phyloP scores from a whole-genome alignment of 306 rosid species.

The Cicer chorassanicum region DNA sequence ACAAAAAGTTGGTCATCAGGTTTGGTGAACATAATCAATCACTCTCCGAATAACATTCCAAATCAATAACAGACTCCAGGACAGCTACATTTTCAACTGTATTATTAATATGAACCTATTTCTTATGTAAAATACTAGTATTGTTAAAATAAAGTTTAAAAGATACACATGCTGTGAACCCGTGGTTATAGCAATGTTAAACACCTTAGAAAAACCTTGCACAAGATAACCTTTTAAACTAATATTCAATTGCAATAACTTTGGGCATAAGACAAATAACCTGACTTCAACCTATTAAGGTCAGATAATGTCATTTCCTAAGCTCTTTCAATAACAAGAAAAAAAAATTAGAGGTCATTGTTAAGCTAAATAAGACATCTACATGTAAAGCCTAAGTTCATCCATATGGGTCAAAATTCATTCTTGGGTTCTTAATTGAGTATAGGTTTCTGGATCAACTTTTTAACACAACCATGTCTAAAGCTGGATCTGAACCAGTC shows the following conservation, averaged over 20 bases:
- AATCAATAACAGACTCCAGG: slow-evolving; percentile 23
- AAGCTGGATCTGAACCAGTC: slow-evolving; percentile 18
- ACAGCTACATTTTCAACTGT: slow-evolving; percentile 17
- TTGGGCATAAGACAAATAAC: slow-evolving; percentile 20
- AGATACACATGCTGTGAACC: not conserved
- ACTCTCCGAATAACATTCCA: slow-evolving; percentile 27
- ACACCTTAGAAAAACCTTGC: slow-evolving; percentile 23
- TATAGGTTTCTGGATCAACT: too few species aligned
- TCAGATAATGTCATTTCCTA: slow-evolving; percentile 10
- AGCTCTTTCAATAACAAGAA: slow-evolving; percentile 18
- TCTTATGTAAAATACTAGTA: slow-evolving; percentile 24
- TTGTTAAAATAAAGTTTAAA: slow-evolving; percentile 25
- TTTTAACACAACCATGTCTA: slow-evolving; percentile 13
- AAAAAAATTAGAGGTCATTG: not conserved
- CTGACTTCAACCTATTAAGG: slow-evolving; percentile 17
- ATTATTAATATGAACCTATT: slow-evolving; percentile 1
- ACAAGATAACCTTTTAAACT: slow-evolving; percentile 13
- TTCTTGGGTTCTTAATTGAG: slow-evolving; percentile 4
- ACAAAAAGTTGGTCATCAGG: slow-evolving; percentile 21
- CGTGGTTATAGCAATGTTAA: slow-evolving; percentile 3
- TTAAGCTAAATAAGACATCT: slow-evolving; percentile 13
- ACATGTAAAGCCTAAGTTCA: slow-evolving; percentile 16
- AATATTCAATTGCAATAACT: slow-evolving; percentile 16
- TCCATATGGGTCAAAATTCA: slow-evolving; percentile 7
- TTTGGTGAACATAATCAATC: slow-evolving; percentile 32